A percentile compares a stretch with the other conserved stretches of the same genome.
Evolutionary conservation across 345 rosid genomes (phyloP).

Genomic region (Eucalyptus shirleyi): DNA sequence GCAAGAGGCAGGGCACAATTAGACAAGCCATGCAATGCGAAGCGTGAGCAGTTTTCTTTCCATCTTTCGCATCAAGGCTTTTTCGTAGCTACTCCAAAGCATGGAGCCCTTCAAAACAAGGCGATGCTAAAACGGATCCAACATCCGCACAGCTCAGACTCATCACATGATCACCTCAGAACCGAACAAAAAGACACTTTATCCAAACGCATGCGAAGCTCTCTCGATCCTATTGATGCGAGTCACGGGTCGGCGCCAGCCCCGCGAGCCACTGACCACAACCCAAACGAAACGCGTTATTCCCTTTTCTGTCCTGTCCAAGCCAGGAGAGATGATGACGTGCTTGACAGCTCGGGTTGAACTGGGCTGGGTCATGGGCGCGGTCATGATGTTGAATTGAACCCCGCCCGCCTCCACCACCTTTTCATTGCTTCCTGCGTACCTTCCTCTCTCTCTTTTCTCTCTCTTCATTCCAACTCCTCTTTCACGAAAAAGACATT

Average conservation of each 20-base stretch:
- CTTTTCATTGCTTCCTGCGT: background rate
- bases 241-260: background rate
- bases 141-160: background rate
- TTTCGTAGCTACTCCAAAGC: background rate
- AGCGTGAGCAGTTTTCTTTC: background rate
- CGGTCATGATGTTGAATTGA: background rate
- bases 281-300: background rate
- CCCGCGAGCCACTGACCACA: background rate
- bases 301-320: background rate
- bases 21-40: background rate
- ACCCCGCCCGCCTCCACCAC: background rate
- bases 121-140: background rate
- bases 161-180: background rate
- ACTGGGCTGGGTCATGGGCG: background rate
- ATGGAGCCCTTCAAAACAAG: background rate
- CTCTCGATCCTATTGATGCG: background rate
- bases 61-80: background rate
- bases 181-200: background rate
- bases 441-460: background rate
- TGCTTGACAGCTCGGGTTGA: background rate
- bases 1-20: too few species aligned
- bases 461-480: background rate
- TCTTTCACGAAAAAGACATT: background rate
- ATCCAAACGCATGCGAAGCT: background rate
- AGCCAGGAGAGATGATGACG: background rate